Base-by-base conservation (phyloP, 2,329 filamentous ascomycete species). In the Ambrosiella beaveri region DNA sequence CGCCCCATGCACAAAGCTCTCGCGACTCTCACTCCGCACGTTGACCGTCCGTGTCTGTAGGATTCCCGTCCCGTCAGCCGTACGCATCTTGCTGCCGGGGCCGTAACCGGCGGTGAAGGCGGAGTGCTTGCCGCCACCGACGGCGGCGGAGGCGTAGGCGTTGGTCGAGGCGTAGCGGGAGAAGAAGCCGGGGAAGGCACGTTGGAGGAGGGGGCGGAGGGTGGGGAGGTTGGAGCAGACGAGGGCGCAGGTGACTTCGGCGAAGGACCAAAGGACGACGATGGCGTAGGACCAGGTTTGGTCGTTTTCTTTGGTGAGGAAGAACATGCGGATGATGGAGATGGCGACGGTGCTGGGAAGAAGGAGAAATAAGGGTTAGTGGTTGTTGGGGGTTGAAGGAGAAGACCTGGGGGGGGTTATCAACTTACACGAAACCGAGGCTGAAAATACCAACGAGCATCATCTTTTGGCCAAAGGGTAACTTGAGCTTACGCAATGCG, bases 151-250 rank as follows among this genome's bases (percentile, higher is more conserved):
- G 36, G 37, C 44, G 19, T 35, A 47, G n/a, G 45, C 19, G n/a
- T 41, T 56, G 12, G 57, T 44, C 7, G 57, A 41, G 36, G 41
- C 53, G 38, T 59, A 56, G 9, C 45, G 41, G 17, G 45, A 52
- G 27, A 56, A 59, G 44, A 56, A 38, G 17, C 38, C 45, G 36
- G 57, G 60, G 27, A 62, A 57, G 8, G 57, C 7, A 35, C 52
- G 53, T n/a, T 55, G 61, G 27, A 69, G 53, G 5, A 68, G 56
- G 12, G 68, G 68, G 1, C 69, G 66, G 0, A 72, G 62, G 13
- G 70, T 71, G 0, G 71, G 70, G 4, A 72, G 66, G 58, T 69
- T 71, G 51, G 68, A 65, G 60, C 71, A 71, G 11, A 72, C 64
- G 61, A 72, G 66, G 57, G 69, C 70, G 54, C 68, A 65, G 52